Conservation (phyloP, 139 green algal species). For the Coelastrella sp. region DNA sequence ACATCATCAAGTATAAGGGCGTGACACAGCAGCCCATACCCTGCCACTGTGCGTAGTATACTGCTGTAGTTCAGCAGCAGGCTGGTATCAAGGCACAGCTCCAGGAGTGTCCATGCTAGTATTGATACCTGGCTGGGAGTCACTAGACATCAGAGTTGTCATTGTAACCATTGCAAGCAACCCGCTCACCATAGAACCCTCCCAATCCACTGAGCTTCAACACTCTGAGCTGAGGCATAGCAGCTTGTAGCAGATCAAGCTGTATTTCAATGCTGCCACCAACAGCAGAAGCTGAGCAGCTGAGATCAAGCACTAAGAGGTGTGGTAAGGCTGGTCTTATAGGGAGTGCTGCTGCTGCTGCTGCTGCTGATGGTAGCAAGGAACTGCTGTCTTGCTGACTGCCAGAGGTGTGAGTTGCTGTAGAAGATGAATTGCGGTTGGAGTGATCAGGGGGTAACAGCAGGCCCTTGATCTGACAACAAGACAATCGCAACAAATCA, state of each 20-base stretch:
- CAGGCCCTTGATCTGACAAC: background rate
- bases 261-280: slow-evolving; percentile 2
- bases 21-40: no score
- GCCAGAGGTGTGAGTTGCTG: background rate
- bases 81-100: no score
- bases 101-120: no score
- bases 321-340: background rate
- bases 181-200: slow-evolving; percentile 34
- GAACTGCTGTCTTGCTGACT: background rate
- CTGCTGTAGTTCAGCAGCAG: no score
- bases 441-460: background rate
- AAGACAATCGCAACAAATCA: no score
- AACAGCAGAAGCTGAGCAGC: background rate
- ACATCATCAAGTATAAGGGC: no score
- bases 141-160: background rate
- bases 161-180: no score
- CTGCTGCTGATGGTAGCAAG: background rate
- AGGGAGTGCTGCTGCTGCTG: background rate
- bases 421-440: background rate
- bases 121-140: background rate
- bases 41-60: no score
- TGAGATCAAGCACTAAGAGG: background rate
- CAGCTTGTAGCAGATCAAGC: slow-evolving; percentile 8
- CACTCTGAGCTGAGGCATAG: slow-evolving; percentile 21
- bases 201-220: slow-evolving; percentile 23